phyloP scores from a whole-genome alignment of 2,329 filamentous ascomycete species.

The Fulvia fulva region DNA sequence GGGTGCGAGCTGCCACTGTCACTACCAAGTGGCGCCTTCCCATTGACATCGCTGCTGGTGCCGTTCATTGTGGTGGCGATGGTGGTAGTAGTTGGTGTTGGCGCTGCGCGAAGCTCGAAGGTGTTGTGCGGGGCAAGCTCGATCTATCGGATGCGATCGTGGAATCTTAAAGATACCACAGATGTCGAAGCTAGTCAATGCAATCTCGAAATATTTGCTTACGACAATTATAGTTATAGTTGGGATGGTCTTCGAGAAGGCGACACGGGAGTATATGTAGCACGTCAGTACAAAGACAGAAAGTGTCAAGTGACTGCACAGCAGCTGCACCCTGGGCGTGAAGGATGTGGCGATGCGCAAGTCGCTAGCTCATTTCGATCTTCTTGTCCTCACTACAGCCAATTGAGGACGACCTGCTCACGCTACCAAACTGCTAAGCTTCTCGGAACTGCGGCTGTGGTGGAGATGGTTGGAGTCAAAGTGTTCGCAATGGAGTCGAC shows the following conservation, averaged over 20 bases:
- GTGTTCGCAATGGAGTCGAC: not conserved
- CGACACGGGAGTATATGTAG: conserved; percentile 1
- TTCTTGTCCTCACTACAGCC: not conserved
- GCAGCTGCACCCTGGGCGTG: not conserved
- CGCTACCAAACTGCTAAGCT: not conserved
- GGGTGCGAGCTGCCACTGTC: conserved; percentile 18
- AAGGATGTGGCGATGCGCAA: conserved; percentile 6
- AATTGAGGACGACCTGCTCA: not conserved
- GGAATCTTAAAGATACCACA: not conserved
- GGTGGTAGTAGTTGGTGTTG: not conserved
- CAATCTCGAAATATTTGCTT: not conserved
- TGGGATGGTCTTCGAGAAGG: not conserved
- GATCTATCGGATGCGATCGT: not conserved
- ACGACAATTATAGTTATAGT: not conserved
- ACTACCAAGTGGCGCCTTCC: conserved; percentile 36
- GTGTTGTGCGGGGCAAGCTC: not conserved
- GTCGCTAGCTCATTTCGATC: not conserved
- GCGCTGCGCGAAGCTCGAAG: not conserved
- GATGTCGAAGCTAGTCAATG: not conserved
- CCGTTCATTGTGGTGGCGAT: conserved; percentile 17
- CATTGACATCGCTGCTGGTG: conserved; percentile 23
- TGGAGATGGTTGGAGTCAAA: not conserved
- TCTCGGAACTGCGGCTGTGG: conserved; percentile 2
- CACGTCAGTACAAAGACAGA: conserved; percentile 1
- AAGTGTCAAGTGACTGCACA: not conserved